phyloP scores from a whole-genome alignment of 1,139 yeast genomes.

The Geotrichum siamense region DNA sequence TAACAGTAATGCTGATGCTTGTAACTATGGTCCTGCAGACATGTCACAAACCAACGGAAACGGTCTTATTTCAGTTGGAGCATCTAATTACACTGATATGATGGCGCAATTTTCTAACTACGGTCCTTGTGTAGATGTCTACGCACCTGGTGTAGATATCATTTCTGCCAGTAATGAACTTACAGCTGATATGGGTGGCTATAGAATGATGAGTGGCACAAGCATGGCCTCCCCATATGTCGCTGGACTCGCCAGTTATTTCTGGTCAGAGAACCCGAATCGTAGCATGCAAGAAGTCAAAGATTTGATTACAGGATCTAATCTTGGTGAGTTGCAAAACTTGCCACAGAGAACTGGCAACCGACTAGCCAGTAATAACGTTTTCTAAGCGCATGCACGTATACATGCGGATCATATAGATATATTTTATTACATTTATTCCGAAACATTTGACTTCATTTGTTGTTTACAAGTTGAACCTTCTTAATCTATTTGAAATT shows the following conservation, averaged over 20 bases:
- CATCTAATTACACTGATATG: constrained; percentile 64
- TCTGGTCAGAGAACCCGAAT: constrained; percentile 16
- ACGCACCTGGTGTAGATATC: constrained; percentile 78
- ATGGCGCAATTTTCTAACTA: constrained; percentile 48
- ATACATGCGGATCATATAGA: too few relatives aligned
- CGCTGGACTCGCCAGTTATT: constrained; percentile 48
- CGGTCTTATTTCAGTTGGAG: constrained; percentile 56
- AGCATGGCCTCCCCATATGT: constrained; percentile 93
- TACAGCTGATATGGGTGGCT: constrained; percentile 54
- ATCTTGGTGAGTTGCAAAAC: constrained; percentile 22
- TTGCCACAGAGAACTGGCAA: constrained; percentile 24
- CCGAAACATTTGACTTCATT: too few relatives aligned
- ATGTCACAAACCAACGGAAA: constrained; percentile 53
- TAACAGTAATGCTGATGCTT: constrained; percentile 78
- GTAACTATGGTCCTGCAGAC: constrained; percentile 76
- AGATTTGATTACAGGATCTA: constrained; percentile 22
- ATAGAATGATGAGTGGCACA: constrained; percentile 78
- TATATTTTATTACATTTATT: too few relatives aligned
- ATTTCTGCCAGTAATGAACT: constrained; percentile 50
- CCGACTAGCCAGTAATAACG: constrained; percentile 27
- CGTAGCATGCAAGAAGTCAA: constrained; percentile 12
- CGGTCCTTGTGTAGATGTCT: constrained; percentile 79
- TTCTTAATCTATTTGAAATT: too few relatives aligned
- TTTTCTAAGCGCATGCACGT: not conserved
- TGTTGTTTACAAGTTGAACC: too few relatives aligned